phyloP scores from a whole-genome alignment of 148 eudicot species.

The Rhododendron ferrugineum region DNA sequence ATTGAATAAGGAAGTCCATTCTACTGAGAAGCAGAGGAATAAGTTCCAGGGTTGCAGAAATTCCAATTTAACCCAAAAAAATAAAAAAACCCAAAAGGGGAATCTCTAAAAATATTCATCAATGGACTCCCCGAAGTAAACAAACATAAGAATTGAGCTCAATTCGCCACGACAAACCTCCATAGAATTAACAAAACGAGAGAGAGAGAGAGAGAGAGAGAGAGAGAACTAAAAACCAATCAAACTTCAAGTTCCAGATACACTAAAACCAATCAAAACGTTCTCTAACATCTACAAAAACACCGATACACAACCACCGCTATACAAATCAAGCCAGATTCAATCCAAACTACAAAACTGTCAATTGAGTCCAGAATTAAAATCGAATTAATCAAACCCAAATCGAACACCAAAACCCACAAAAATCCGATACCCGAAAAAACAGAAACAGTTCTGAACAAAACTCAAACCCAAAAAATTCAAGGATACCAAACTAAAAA shows the following conservation, averaged over 20 bases:
- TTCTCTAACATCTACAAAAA: neutral
- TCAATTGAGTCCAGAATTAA: neutral
- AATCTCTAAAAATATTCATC: constrained; percentile 4
- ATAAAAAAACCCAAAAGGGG: neutral
- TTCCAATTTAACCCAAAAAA: neutral
- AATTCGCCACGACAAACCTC: neutral
- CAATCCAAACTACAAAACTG: neutral
- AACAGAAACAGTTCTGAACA: neutral
- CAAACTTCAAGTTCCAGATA: neutral
- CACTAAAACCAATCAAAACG: neutral
- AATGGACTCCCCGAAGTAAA: neutral
- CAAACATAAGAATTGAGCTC: neutral
- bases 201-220: neutral
- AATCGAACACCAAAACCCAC: neutral
- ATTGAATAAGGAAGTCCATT: neutral
- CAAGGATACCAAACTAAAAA: neutral
- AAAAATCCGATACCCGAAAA: neutral
- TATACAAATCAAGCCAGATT: neutral
- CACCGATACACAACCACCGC: neutral
- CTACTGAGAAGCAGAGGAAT: neutral
- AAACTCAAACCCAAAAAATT: neutral
- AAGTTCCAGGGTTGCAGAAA: neutral
- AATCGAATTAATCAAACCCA: neutral
- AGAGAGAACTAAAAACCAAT: neutral
- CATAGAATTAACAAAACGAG: neutral